Evolutionary conservation across 2,329 filamentous ascomycete genomes (phyloP).

Genomic region (Apiospora koreana): DNA sequence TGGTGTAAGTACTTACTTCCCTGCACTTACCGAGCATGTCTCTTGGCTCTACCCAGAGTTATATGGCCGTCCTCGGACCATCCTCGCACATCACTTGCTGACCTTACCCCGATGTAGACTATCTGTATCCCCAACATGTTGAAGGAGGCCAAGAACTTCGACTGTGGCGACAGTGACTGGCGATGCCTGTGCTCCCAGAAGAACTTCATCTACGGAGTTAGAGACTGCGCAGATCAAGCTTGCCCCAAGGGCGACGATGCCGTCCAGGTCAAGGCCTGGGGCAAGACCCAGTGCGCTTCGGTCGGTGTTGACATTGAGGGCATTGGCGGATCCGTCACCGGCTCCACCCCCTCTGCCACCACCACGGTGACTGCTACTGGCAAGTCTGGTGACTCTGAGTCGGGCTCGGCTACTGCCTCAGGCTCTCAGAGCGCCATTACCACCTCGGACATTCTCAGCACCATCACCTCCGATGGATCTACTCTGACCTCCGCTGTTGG

Average conservation of each 20-base stretch:
- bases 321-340: background rate
- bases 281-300: background rate
- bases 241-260: background rate
- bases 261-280: background rate
- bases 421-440: background rate
- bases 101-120: background rate
- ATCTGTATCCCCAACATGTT: slow-evolving; percentile 11
- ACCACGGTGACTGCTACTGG: slow-evolving; percentile 3
- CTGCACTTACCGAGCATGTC: background rate
- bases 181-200: slow-evolving; percentile 1
- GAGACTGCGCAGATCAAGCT: slow-evolving; percentile 8
- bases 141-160: background rate
- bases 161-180: background rate
- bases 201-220: slow-evolving; percentile 10
- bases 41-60: too few relatives aligned
- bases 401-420: background rate
- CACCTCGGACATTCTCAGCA: background rate
- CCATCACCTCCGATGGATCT: background rate
- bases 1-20: slow-evolving; percentile 8
- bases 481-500: background rate
- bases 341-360: background rate
- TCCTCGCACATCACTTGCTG: background rate
- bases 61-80: too few relatives aligned
- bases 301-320: slow-evolving; percentile 4
- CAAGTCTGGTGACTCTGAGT: background rate